Evolutionary conservation across 2,329 filamentous ascomycete species (phyloP), one percentile per base, ranked within the genome.

Genomic region (Pseudofabraea citricarpa): DNA sequence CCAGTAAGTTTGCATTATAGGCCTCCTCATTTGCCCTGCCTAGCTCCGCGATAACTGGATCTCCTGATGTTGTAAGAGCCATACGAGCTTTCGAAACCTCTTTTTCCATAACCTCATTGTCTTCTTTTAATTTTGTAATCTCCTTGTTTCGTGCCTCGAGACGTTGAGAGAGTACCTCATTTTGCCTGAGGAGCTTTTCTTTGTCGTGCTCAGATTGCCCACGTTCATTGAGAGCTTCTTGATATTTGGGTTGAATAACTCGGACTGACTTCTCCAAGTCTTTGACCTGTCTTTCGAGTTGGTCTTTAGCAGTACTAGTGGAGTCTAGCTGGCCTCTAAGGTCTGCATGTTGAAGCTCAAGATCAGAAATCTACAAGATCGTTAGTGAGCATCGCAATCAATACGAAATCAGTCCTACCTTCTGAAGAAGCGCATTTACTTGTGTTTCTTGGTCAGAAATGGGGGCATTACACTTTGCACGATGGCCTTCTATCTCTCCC

Each of bases 181-280:
- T 49, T 15, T 46, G 45, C 12, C 27, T 36, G 6, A 46, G 23
- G 0, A 49, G 36, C 18, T 49, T 32, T 2, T 64, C 64, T 4
- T 52, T 56, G 29, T 66, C 60, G 39, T 68, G 68, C 23, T 78
- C 66, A 16, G 59, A 64, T 51, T 79, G 69, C 31, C 73, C 65
- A 24, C 75, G 72, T 18, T 81, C 77, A 44, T 71, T 61, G 5
- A 79, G 57, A 3, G 77, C 74, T 12, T 64, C 64, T 50, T 73
- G 69, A 45, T 71, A 73, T 33, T 66, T 68, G 6, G 62, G 57
- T 39, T 77, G 71, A 4, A 78, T 68, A 5, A 61, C 59, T 18
- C 63, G 62, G 2, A 72, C 57, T 2, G 72, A 73, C 18, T 61
- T 63, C 38, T 70, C 62, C 41, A 72, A 66, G 15, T 71, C 71